Conservation (phyloP, 1,139 yeast genomes). For the Scheffersomyces titani region DNA sequence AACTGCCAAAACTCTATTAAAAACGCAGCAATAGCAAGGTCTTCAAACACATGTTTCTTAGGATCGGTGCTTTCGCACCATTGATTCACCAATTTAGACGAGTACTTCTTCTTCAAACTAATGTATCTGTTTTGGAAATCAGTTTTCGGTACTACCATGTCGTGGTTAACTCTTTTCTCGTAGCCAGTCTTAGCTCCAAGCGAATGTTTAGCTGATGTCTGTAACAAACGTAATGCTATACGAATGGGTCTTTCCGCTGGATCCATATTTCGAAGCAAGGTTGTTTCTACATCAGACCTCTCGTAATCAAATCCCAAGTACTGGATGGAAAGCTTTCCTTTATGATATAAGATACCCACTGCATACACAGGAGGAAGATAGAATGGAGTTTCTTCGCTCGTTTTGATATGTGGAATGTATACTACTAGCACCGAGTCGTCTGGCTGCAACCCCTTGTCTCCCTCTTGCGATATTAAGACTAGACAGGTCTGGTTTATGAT, state of each 20-base stretch:
- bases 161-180: slow-evolving; percentile 86
- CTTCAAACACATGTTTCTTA: slow-evolving; percentile 93
- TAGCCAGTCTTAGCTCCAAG: slow-evolving; percentile 82
- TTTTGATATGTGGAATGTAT: slow-evolving; percentile 71
- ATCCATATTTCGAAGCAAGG: slow-evolving; percentile 34
- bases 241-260: slow-evolving; percentile 67
- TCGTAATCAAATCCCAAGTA: slow-evolving; percentile 63
- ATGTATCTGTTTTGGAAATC: slow-evolving; percentile 84
- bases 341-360: slow-evolving; percentile 69
- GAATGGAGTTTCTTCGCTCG: slow-evolving; percentile 72
- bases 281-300: slow-evolving; percentile 12
- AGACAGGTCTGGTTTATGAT: slow-evolving; percentile 85
- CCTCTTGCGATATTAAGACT: slow-evolving; percentile 30
- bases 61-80: slow-evolving; percentile 97
- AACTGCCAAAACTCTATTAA: slow-evolving; percentile 83
- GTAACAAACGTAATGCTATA: slow-evolving; percentile 76
- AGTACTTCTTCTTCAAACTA: slow-evolving; percentile 77
- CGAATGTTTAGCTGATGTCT: slow-evolving; percentile 83
- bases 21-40: slow-evolving; percentile 93
- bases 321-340: slow-evolving; percentile 67
- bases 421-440: slow-evolving; percentile 56
- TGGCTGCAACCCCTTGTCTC: slow-evolving; percentile 7
- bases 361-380: slow-evolving; percentile 83
- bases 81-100: slow-evolving; percentile 69
- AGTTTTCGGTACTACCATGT: slow-evolving; percentile 78